Evolutionary conservation across 2,329 filamentous ascomycete genomes (phyloP).

Genomic region (Alternaria sp.): DNA sequence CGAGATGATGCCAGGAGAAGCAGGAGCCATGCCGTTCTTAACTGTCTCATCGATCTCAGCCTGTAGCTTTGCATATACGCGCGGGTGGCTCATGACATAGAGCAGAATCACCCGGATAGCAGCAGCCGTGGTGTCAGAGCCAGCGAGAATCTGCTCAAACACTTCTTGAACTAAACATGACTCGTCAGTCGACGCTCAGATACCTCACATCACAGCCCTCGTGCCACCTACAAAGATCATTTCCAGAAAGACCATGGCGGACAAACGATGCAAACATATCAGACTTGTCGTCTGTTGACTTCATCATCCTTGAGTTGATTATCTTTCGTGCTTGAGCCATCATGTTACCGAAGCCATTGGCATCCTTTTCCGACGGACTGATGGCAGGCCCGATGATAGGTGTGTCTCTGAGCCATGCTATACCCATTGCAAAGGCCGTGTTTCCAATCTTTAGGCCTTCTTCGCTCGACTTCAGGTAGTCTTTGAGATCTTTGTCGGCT

Average conservation of each 20-base stretch:
- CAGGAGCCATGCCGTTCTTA: slow-evolving; percentile 43
- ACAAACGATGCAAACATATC: slow-evolving; percentile 66
- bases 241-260: slow-evolving; percentile 54
- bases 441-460: slow-evolving; percentile 45
- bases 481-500: slow-evolving; percentile 59
- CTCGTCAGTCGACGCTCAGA: neutral
- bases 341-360: slow-evolving; percentile 43
- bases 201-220: neutral
- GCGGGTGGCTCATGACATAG: slow-evolving; percentile 61
- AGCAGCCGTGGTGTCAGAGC: slow-evolving; percentile 66
- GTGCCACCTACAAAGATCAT: slow-evolving; percentile 44
- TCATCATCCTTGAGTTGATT: slow-evolving; percentile 55
- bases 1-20: slow-evolving; percentile 56
- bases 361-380: slow-evolving; percentile 51
- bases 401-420: slow-evolving; percentile 35
- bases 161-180: slow-evolving; percentile 52
- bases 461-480: slow-evolving; percentile 57
- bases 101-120: slow-evolving; percentile 63
- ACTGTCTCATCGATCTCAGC: slow-evolving; percentile 57
- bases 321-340: slow-evolving; percentile 44
- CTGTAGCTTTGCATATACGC: slow-evolving; percentile 57
- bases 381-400: slow-evolving; percentile 41
- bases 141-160: slow-evolving; percentile 60
- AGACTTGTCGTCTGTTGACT: slow-evolving; percentile 53
- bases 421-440: slow-evolving; percentile 39